phyloP scores from a whole-genome alignment of 2,329 filamentous ascomycete genomes.

The Phialophora macrospora region DNA sequence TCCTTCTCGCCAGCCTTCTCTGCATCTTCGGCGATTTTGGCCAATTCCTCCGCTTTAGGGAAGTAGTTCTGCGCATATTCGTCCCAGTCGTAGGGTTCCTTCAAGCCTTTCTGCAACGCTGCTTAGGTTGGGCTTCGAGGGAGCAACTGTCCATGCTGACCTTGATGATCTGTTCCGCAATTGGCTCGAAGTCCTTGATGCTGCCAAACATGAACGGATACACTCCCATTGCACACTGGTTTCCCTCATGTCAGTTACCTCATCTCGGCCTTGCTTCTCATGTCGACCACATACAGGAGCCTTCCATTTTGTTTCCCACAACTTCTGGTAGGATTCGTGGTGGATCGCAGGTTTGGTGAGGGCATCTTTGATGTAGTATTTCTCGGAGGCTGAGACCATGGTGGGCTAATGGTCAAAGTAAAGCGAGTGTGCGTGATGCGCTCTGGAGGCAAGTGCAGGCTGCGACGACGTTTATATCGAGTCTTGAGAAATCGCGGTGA shows the following conservation, averaged over 20 bases:
- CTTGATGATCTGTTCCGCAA: constrained; percentile 67
- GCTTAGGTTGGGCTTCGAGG: neutral
- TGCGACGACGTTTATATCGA: constrained; percentile 1
- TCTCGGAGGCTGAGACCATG: constrained; percentile 36
- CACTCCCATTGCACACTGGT: constrained; percentile 63
- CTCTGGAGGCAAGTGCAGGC: neutral
- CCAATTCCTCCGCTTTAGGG: constrained; percentile 64
- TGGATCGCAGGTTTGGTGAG: constrained; percentile 59
- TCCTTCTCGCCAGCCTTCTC: constrained; percentile 55
- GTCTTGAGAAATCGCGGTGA: constrained; percentile 17
- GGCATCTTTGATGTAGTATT: constrained; percentile 50
- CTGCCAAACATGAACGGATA: constrained; percentile 78
- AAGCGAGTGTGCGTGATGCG: neutral
- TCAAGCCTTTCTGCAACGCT: constrained; percentile 57
- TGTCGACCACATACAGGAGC: constrained; percentile 57
- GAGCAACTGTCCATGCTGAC: constrained; percentile 43
- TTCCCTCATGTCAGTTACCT: constrained; percentile 5
- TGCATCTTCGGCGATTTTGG: constrained; percentile 58
- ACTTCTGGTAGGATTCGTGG: constrained; percentile 62
- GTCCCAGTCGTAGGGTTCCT: constrained; percentile 66
- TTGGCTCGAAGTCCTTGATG: constrained; percentile 70
- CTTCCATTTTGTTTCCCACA: constrained; percentile 81
- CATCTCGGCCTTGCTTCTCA: neutral
- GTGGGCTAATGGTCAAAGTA: neutral
- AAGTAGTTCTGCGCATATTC: constrained; percentile 69